Base-by-base conservation (phyloP, 129 eudicot species). In the Scalesia atractyloides region DNA sequence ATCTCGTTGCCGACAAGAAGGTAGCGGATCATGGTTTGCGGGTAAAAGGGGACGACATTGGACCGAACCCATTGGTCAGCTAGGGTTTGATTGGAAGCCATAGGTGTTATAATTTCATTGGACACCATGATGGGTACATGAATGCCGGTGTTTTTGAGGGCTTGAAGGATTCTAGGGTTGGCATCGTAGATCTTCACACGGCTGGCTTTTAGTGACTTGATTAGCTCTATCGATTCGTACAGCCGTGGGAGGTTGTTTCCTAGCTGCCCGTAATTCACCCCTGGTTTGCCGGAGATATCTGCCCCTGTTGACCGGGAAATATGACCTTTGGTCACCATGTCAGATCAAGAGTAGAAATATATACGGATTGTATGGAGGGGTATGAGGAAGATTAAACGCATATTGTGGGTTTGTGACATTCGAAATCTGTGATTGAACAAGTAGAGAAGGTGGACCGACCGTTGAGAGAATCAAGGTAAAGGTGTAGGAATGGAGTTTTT, bases 121-220 rank as follows among this genome's bases (percentile, higher is more conserved):
- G 96, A 96, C 50, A 92, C 90, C 97, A 89, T 89, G 56, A 89
- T 54, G 0, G 96, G 83, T 76, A 89, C 91, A 48, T 85, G 91
- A 54, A 92, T 73, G 68, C 80, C 36, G 1, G 96, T 89, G 73
- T 79, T 76, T 5, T 63, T 64, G 14, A 89, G 73, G 41, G 97
- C 80, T 43, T 76, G 47, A 14, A 92, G 91, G 81, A 89, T 86
- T 43, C 76, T 26, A 12, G 97, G 87, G 61, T 80, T 85, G 1
- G 91, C 75, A 48, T 80, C 91, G 76, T 92, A 92, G 83, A 92
- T 58, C 72, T 92, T 92, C 54, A 92, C 90, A 19, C 90, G 73
- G 26, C 80, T 84, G 47, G 91, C 94, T 30, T 85, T 80, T 66
- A 88, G 74, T n/a, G 84, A 67, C 73, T 86, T 80, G 89, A 92